Percentiles rank a stretch among this genome's conserved stretches.
Conservation (phyloP, 2,329 filamentous ascomycete genomes). For the Nemania serpens region DNA sequence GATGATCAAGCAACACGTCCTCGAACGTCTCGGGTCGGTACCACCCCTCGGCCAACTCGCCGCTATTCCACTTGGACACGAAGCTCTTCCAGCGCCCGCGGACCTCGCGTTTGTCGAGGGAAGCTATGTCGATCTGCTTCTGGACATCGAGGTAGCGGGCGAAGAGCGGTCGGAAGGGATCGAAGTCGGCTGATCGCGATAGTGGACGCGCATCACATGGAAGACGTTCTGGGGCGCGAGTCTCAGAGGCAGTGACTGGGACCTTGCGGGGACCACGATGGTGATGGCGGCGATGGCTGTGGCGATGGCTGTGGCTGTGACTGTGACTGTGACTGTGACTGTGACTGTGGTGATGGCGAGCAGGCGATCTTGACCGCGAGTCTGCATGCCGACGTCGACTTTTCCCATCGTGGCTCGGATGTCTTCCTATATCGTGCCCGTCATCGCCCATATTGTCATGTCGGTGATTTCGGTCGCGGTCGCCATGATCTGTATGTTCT, state of each 20-base stretch:
- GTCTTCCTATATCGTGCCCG: neutral
- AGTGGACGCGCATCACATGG: slow-evolving; percentile 71
- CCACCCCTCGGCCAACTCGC: slow-evolving; percentile 87
- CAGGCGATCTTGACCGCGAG: slow-evolving; percentile 20
- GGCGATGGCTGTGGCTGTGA: neutral
- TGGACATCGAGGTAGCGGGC: slow-evolving; percentile 87
- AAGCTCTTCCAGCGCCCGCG: slow-evolving; percentile 95
- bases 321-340: neutral
- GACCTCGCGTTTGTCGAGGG: slow-evolving; percentile 74
- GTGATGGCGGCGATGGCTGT: slow-evolving; percentile 15
- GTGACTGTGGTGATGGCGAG: slow-evolving; percentile 7
- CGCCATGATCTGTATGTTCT: neutral
- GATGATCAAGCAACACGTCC: slow-evolving; percentile 34
- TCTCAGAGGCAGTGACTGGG: neutral
- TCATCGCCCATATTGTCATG: neutral
- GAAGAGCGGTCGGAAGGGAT: slow-evolving; percentile 71
- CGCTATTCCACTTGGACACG: slow-evolving; percentile 86
- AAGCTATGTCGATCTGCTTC: slow-evolving; percentile 72
- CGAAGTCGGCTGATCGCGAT: slow-evolving; percentile 67
- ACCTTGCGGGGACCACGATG: slow-evolving; percentile 21
- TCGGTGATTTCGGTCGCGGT: neutral
- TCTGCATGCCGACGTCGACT: neutral
- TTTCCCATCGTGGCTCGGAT: neutral
- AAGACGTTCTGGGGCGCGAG: slow-evolving; percentile 46
- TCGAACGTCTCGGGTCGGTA: slow-evolving; percentile 78